Evolutionary conservation across 2,329 filamentous ascomycete species (phyloP).

Genomic region (Cytospora mali): DNA sequence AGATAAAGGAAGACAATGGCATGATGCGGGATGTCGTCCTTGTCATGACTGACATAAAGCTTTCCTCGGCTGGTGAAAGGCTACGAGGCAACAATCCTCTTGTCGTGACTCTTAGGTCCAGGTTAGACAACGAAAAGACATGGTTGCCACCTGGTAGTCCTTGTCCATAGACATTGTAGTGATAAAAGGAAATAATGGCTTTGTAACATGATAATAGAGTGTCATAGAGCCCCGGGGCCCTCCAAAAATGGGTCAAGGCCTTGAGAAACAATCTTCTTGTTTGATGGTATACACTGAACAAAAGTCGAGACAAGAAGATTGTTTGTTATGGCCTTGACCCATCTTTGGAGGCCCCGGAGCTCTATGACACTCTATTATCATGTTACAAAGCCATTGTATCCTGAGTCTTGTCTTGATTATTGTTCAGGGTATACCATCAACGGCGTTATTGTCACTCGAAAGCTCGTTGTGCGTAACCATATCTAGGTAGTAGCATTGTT

Average conservation of each 20-base stretch:
- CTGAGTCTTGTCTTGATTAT: too few species aligned
- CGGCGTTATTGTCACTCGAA: not conserved
- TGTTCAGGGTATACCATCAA: not conserved
- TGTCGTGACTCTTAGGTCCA: not conserved
- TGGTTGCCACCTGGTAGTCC: not conserved
- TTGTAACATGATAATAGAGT: not conserved
- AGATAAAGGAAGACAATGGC: not conserved
- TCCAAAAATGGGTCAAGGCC: not conserved
- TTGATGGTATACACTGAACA: not conserved
- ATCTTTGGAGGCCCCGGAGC: not conserved
- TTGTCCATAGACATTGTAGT: not conserved
- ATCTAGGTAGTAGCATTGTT: not conserved
- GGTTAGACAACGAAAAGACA: not conserved
- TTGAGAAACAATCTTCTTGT: not conserved
- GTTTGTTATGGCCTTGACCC: not conserved
- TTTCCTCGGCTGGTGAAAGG: not conserved
- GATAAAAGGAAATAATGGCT: not conserved
- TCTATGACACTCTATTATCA: not conserved
- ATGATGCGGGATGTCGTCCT: not conserved
- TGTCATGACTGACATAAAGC: not conserved
- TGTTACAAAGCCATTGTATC: not conserved
- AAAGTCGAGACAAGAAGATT: too few species aligned
- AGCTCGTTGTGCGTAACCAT: not conserved
- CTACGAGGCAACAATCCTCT: not conserved
- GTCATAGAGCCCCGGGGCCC: too few species aligned